Base-by-base conservation (phyloP, 192 early-diverging fungal genomes). In the Coemansia sp. region DNA sequence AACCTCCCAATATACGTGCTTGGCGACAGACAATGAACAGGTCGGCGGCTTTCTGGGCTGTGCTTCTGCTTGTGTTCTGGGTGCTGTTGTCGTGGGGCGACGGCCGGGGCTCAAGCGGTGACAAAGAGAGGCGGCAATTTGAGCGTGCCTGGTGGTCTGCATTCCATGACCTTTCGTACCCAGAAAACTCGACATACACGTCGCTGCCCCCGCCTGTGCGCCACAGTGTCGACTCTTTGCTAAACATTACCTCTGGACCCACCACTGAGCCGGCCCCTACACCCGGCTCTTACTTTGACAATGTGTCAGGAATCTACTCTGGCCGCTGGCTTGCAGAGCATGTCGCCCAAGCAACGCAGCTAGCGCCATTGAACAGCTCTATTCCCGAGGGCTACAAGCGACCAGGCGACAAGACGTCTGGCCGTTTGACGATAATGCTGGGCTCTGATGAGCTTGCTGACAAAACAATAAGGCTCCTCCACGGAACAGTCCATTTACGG, bases 101-200 rank as follows among this genome's bases (percentile, higher is more conserved):
- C 53, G 36, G 64, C 43, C 20, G 44, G 34, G 11, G n/a, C 33
- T 64, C 71, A n/a, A 35, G 23, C 12, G 34, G 55, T 39, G 43
- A 53, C 76, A 33, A 41, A 14, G 57, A 68, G 63, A 48, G 76
- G 11, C 39, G 43, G 6, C 58, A 21, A n/a, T 73, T 72, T 48
- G 76, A 78, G 69, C 35, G 59, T 4, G 52, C 36, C 12, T 78
- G 84, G 79, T 73, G 71, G 79, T 38, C 44, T 41, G 35, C 53
- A 23, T 71, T 71, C 46, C 58, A 62, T 62, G 60, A 48, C 34
- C 48, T 82, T 33, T 59, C 71, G 20, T 82, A 44, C 30, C 49
- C 60, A 3, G 51, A 48, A 38, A 71, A 76, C 62, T 76, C 79
- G 18, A 71, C 79, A 6, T 75, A 71, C 41, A 14, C 66, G 21